These are phyloP conservation scores for Lentinula sp. DNA, from an alignment of 768 basidiomycete genomes.

Conservation along the genomic window DNA sequence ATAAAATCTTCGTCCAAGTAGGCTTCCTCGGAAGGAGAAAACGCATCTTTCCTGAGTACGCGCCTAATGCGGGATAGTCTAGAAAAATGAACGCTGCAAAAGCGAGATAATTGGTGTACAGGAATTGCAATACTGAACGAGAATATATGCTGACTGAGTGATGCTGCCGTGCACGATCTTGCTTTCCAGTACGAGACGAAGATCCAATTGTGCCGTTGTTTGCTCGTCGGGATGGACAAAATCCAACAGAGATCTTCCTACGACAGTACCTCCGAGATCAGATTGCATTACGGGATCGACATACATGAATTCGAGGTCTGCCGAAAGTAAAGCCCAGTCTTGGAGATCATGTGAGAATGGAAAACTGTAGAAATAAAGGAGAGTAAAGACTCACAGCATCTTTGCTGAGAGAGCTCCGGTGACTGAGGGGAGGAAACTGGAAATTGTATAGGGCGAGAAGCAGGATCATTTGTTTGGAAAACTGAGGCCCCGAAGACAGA, in stretches of 20 bases:
- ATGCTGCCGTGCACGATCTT: conserved; percentile 80
- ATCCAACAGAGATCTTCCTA: conserved; percentile 64
- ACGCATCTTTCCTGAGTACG: conserved; percentile 61
- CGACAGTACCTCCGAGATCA: conserved; percentile 64
- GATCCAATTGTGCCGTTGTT: conserved; percentile 65
- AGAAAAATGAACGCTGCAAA: conserved; percentile 66
- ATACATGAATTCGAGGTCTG: conserved; percentile 74
- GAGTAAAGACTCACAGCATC: conserved; percentile 2
- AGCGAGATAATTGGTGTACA: conserved; percentile 8
- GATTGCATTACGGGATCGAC: conserved; percentile 72
- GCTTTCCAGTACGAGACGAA: conserved; percentile 66
- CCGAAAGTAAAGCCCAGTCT: conserved; percentile 74
- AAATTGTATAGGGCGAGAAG: neutral
- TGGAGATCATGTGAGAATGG: neutral
- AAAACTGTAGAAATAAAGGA: neutral
- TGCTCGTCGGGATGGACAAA: conserved; percentile 88
- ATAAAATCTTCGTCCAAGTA: conserved; percentile 70
- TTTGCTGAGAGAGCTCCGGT: neutral
- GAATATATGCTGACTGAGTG: conserved; percentile 45
- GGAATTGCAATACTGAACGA: conserved; percentile 11
- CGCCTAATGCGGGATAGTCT: conserved; percentile 71
- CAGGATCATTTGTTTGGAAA: neutral
- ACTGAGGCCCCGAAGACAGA: neutral
- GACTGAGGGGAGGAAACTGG: neutral
- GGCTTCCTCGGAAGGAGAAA: conserved; percentile 52